A percentile compares a stretch with the other conserved stretches of the same genome.
Conservation (phyloP, 1,139 yeast genomes). For the Starmera stellimalicola region DNA sequence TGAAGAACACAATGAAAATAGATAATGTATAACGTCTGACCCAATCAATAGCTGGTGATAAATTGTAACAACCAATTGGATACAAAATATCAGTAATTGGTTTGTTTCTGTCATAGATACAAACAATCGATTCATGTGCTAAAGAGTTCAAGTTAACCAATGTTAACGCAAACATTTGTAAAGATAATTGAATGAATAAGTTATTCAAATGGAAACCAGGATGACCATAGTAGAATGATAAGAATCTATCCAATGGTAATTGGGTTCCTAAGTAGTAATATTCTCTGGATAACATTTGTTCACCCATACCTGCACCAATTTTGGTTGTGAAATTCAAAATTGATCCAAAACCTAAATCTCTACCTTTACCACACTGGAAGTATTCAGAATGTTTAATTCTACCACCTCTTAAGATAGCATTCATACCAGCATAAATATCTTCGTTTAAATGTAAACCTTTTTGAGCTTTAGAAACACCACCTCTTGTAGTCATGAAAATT, state of each 20-base stretch:
- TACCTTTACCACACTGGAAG: slow-evolving; percentile 99
- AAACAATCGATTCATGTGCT: slow-evolving; percentile 82
- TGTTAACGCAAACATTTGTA: slow-evolving; percentile 87
- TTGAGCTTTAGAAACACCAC: slow-evolving; percentile 99
- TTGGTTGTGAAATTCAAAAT: slow-evolving; percentile 97
- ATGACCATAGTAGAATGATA: slow-evolving; percentile 96
- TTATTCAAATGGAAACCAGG: slow-evolving; percentile 99
- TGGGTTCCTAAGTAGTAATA: slow-evolving; percentile 97
- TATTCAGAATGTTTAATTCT: slow-evolving; percentile 98
- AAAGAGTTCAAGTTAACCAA: slow-evolving; percentile 85
- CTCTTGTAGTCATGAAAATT: slow-evolving; percentile 92
- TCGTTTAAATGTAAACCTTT: slow-evolving; percentile 97
- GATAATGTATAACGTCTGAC: slow-evolving; percentile 94
- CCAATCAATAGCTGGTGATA: slow-evolving; percentile 91
- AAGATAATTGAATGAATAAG: slow-evolving; percentile 88
- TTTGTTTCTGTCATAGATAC: slow-evolving; percentile 73
- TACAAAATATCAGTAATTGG: slow-evolving; percentile 79
- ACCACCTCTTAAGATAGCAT: slow-evolving; percentile 95
- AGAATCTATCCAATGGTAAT: slow-evolving; percentile 92
- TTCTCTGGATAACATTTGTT: slow-evolving; percentile 97
- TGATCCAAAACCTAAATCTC: slow-evolving; percentile 99
- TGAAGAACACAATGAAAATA: slow-evolving; percentile 96
- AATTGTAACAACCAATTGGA: slow-evolving; percentile 93
- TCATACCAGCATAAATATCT: slow-evolving; percentile 99
- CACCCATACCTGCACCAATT: slow-evolving; percentile 99